Conservation (phyloP, 1,284 basidiomycete genomes). For the Marasmius oreades region DNA sequence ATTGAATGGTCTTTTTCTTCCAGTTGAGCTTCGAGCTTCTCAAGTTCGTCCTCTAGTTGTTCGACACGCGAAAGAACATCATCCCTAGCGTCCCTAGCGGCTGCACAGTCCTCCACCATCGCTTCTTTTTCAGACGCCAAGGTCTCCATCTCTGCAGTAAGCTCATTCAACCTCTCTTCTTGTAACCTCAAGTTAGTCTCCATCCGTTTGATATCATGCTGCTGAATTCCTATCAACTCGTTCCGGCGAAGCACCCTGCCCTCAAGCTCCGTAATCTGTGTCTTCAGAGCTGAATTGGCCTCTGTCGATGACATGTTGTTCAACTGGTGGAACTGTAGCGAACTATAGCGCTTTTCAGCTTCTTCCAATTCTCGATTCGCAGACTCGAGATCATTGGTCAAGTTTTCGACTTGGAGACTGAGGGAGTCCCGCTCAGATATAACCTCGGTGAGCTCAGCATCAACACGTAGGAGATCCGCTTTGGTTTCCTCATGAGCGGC, state of each 20-base stretch:
- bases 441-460: constrained; percentile 37
- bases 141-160: constrained; percentile 63
- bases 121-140: constrained; percentile 62
- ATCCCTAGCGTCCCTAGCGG: constrained; percentile 66
- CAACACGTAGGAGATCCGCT: constrained; percentile 35
- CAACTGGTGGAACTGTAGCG: constrained; percentile 61
- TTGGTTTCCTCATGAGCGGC: constrained; percentile 34
- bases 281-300: constrained; percentile 48
- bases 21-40: constrained; percentile 33
- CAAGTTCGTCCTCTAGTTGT: constrained; percentile 47
- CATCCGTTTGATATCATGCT: constrained; percentile 69
- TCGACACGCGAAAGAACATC: constrained; percentile 54
- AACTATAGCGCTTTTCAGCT: constrained; percentile 53
- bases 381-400: constrained; percentile 51
- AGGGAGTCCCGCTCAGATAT: constrained; percentile 65
- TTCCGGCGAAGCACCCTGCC: constrained; percentile 55
- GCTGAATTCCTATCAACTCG: constrained; percentile 68
- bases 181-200: constrained; percentile 69
- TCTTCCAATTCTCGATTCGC: constrained; percentile 51
- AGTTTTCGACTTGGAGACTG: constrained; percentile 54
- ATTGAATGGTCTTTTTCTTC: constrained; percentile 30
- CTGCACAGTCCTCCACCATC: constrained; percentile 78
- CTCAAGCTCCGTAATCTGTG: constrained; percentile 65
- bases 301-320: constrained; percentile 54
- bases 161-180: constrained; percentile 67